Base-by-base conservation (phyloP, 225 moss, liverwort and hornwort species). In the Lunularia cruciata region DNA sequence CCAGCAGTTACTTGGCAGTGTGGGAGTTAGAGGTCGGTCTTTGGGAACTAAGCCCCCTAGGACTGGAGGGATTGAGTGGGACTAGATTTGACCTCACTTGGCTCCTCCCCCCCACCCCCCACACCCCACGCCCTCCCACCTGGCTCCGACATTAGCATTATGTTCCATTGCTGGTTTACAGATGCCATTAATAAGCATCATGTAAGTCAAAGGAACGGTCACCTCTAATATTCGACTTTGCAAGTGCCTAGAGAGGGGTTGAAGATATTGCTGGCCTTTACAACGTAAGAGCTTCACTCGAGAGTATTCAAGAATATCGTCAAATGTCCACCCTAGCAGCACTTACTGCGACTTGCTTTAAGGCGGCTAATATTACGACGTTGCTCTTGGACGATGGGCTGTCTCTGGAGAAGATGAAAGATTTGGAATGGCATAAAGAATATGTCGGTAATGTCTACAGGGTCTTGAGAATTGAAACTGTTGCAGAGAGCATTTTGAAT, bases 381-480 rank as follows among this genome's bases (percentile, higher is more conserved):
- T 73, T 95, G 38, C 85, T 95, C 18, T 60, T 95, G 68, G 95
- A 95, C 65, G 95, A 95, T 72, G 92, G 95, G 45, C 56, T 92
- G 60, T 54, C 72, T 0, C 75, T 95, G 69, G 83, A 86, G 20
- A 78, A 81, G 47, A 90, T 88, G 86, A 77, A 88, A 54, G 85
- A 85, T 3, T 58, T 90, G 65, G 77, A 78, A 0, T 95, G 95
- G 95, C 95, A 95, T 58, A 86, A 76, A 31, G 71, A 78, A 55
- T 66, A 82, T 39, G 76, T 89, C 47, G 78, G 71, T 0, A 73
- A 84, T 45, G 92, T 92, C 46, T 84, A 95, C 68, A 73, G 95
- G 57, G 83, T 95, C 32, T 23, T 92, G 75, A 85, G 95, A 10
- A 95, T 95, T 56, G 95, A 95, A 73, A 79, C 84, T 34, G 84